Base-by-base conservation (phyloP, 495 filamentous ascomycete species). In the Hypoxylon intermedium region DNA sequence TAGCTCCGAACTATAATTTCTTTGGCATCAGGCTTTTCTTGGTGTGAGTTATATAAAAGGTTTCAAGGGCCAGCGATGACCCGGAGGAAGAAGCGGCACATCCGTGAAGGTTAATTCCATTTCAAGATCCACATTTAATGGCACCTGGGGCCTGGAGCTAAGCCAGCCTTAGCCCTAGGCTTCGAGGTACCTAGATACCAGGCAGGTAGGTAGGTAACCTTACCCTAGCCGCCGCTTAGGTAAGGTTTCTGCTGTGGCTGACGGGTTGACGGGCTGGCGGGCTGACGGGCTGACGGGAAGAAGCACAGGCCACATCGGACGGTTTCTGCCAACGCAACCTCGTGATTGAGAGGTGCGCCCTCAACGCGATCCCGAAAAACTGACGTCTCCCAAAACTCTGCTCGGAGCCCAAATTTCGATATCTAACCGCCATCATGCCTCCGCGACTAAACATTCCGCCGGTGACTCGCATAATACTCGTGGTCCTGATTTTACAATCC, bases 401-500 rank as follows among this genome's bases (percentile, higher is more conserved):
- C 45, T 47, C 23, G 36, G 53, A 45, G 53, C 58, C 54, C 48
- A 53, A 53, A 31, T 33, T 49, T 30, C 52, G 43, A 58, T 34
- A 58, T 20, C 53, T 15, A 57, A 51, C 43, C 20, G 48, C 38
- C 71, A 71, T 65, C 65, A 93, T 95, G 91, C 83, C 89, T 67
- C 81, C 92, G 44, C 85, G 92, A 80, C 83, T 98, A 78, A 96
- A 93, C 67, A 86, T 97, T 57, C 94, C 94, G 56, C 93, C 94
- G 3, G 84, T 96, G 47, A 97, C 94, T 33, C 89, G 93, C 50
- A 79, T 86, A 66, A 82, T 91, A 44, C 89, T 98, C 60, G 81
- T 87, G 71, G 80, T 82, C 36, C 82, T 93, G 50, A 73, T 92
- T 53, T 74, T 83, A 52, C 85, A 96, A 66, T 96, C 94, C 37